Evolutionary conservation across 176 grass and related monocot genomes (phyloP).

Genomic region (Triticum turgidum): DNA sequence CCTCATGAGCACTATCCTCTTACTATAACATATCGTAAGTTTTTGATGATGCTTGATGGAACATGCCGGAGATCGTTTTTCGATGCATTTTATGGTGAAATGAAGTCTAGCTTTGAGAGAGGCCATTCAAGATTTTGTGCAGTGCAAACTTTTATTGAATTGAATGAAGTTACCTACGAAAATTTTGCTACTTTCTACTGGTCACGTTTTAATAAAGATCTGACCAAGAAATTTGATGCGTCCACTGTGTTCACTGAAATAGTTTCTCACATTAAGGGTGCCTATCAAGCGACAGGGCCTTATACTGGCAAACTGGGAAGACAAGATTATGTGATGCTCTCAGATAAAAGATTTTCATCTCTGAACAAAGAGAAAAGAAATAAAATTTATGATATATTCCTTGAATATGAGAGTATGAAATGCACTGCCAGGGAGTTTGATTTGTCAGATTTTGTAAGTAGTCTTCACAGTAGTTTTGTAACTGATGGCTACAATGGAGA

Average conservation of each 20-base stretch:
- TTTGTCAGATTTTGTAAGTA: slow-evolving; percentile 79
- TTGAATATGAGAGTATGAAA: slow-evolving; percentile 79
- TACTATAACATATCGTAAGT: slow-evolving; percentile 69
- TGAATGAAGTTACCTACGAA: slow-evolving; percentile 76
- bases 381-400: slow-evolving; percentile 67
- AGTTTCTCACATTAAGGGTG: slow-evolving; percentile 85
- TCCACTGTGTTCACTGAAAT: slow-evolving; percentile 87
- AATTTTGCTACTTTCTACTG: slow-evolving; percentile 75
- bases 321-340: slow-evolving; percentile 63
- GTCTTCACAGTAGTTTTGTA: slow-evolving; percentile 43
- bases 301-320: slow-evolving; percentile 25
- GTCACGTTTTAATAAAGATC: slow-evolving; percentile 62
- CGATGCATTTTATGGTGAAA: slow-evolving; percentile 49
- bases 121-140: slow-evolving; percentile 56
- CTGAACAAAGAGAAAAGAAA: slow-evolving; percentile 45
- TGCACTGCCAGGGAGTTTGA: slow-evolving; percentile 56
- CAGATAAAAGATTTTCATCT: slow-evolving; percentile 67
- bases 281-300: neutral
- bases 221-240: slow-evolving; percentile 69
- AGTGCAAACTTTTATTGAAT: slow-evolving; percentile 53
- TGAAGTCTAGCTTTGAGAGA: slow-evolving; percentile 33
- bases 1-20: slow-evolving; percentile 48
- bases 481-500: slow-evolving; percentile 46
- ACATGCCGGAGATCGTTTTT: slow-evolving; percentile 68
- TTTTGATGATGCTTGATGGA: slow-evolving; percentile 90